Evolutionary conservation across 2,329 filamentous ascomycete species (phyloP), one percentile per base, ranked within the genome.

Genomic region (Pseudogymnoascus sp.): DNA sequence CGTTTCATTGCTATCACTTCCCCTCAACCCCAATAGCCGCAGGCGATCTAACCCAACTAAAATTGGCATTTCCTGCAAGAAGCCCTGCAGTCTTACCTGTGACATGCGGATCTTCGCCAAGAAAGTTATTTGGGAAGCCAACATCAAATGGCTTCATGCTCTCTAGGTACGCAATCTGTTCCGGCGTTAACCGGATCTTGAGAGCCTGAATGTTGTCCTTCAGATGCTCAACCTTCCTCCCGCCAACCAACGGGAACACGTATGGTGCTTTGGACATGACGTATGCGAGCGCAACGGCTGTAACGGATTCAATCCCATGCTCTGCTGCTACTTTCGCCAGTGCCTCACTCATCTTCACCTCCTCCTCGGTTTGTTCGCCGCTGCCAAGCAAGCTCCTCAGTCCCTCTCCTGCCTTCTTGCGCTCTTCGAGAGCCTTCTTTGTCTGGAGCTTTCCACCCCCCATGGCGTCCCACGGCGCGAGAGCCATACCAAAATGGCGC

Each of bases 171-270:
- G 82, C 74, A 31, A 92, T 82, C 42, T 92, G 86, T 65, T 87
- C 79, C 0, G 78, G 72, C 0, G 77, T 81, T 35, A 92, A 76
- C 63, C 80, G 75, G 42, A 91, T 75, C 1, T 77, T 79, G 38
- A 92, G 77, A 0, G 87, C 86, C 69, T 87, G 82, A 67, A 91
- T 87, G 69, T 91, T 91, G 63, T 79, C 80, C 70, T 86, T 82
- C 40, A 92, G 76, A 71, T 92, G 88, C 61, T 87, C 83, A 10
- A 89, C 73, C 68, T 86, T 91, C 10, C 88, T 80, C 0, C 86
- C 86, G 10, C 89, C 88, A 5, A 91, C 78, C 42, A 92, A 84
- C 1, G 89, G 89, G 70, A 90, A 90, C 12, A 91, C 85, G 68
- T 90, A 84, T 0, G 87, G 83, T 0, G 85, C 78, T 75, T 91